phyloP scores from a whole-genome alignment of 192 early-diverging fungal genomes.

The Podochytrium sp. region DNA sequence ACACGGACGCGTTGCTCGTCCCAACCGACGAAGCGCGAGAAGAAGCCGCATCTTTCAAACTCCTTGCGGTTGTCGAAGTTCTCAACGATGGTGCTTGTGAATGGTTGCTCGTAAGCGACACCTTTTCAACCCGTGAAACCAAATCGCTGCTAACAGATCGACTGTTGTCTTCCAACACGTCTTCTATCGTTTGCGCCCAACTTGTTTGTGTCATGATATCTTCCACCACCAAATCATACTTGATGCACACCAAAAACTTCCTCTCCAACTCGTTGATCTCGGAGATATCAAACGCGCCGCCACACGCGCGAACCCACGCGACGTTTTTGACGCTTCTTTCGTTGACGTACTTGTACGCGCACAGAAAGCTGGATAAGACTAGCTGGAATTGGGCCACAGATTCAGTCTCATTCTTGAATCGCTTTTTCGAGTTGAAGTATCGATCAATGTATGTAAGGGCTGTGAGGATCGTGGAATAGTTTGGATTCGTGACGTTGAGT shows the following conservation, averaged over 20 bases:
- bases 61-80: no score
- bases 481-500: neutral
- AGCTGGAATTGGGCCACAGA: constrained; percentile 43
- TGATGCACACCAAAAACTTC: constrained; percentile 49
- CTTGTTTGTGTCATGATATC: constrained; percentile 2
- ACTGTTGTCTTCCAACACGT: neutral
- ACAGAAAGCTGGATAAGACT: constrained; percentile 56
- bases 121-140: no score
- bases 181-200: constrained; percentile 5
- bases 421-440: constrained; percentile 4
- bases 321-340: constrained; percentile 64
- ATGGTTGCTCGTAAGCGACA: no score
- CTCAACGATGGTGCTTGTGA: neutral
- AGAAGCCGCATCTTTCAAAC: no score
- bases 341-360: constrained; percentile 63
- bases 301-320: constrained; percentile 61
- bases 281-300: constrained; percentile 53
- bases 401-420: neutral
- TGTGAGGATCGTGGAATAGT: neutral
- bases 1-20: neutral
- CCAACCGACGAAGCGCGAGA: neutral
- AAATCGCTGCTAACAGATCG: no score
- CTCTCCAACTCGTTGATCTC: constrained; percentile 69
- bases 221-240: constrained; percentile 18
- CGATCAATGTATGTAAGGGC: constrained; percentile 21